Base-by-base conservation (phyloP, 257 asterid genomes). In the Capsicum pubescens region DNA sequence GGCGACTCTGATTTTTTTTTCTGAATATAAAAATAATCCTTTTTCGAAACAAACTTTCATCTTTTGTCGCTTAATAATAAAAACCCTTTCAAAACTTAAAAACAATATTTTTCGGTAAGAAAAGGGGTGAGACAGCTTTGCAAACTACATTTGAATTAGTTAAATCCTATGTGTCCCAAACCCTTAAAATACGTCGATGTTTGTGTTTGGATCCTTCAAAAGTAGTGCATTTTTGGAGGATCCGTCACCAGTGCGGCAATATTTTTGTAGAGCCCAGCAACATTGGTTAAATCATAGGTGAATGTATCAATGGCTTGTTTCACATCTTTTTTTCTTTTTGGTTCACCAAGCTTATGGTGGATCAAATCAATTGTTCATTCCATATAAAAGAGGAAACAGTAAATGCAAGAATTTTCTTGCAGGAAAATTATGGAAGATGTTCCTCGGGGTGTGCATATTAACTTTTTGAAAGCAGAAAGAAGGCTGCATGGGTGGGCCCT, bases 401-500 rank as follows among this genome's bases (percentile, higher is more conserved):
- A 8, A 76, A 15, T 54, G 81, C 46, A 32, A 54, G 61, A 56
- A 82, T 35, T 55, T 63, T 64, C n/a, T 19, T 82, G 83, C 93
- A 95, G 98, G 99, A 88, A 90, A 88, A 79, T 94, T 57, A 98
- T 94, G 84, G 99, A 96, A 89, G 98, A 96, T 83, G 98, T 96
- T 60, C 98, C 99, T 82, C 93, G 97, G 67, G 99, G 99, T 5
- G 97, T 94, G 77, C 98, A 96, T 88, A 89, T 96, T 26, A 91
- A 92, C 85, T 96, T 96, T 88, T 93, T 96, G 80, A 96, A 94
- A 92, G 98, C 99, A 80, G 99, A 94, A 83, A 92, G 99, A 88
- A 96, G 99, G 86, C 87, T 96, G 87, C 99, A 96, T 80, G 90
- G 98, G 84, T 96, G 99, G 99, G 99, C 98, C 36, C 88, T 91